phyloP scores from a whole-genome alignment of 805 yeast genomes.

The fission yeast (Schizosaccharomyces pombe) region DNA sequence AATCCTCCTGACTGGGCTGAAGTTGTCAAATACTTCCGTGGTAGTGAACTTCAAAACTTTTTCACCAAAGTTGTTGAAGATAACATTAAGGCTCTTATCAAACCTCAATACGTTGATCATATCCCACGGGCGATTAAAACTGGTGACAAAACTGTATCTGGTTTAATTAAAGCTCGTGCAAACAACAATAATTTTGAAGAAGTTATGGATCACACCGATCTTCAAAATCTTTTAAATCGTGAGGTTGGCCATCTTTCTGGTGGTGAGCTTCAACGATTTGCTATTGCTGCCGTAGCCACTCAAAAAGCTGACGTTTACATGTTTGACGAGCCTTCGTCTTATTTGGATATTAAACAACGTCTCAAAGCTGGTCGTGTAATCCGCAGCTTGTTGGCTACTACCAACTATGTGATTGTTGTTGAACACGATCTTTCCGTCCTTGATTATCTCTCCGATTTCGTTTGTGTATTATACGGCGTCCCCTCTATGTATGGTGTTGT shows the following conservation, averaged over 20 bases:
- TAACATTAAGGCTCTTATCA: slow-evolving; percentile 83
- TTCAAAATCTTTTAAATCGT: slow-evolving; percentile 54
- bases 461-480: slow-evolving; percentile 91
- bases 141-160: slow-evolving; percentile 67
- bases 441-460: slow-evolving; percentile 89
- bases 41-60: slow-evolving; percentile 89
- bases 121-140: slow-evolving; percentile 91
- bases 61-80: slow-evolving; percentile 87
- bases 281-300: slow-evolving; percentile 90
- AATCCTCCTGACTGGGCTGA: slow-evolving; percentile 97
- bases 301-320: slow-evolving; percentile 88
- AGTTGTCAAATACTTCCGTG: slow-evolving; percentile 74
- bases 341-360: slow-evolving; percentile 95
- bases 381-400: slow-evolving; percentile 54
- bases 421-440: slow-evolving; percentile 96
- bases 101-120: slow-evolving; percentile 96
- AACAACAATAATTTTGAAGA: slow-evolving; percentile 51
- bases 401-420: slow-evolving; percentile 70
- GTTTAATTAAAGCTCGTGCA: slow-evolving; percentile 47
- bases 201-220: slow-evolving; percentile 45
- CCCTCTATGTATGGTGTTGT: slow-evolving; percentile 98
- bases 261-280: slow-evolving; percentile 97
- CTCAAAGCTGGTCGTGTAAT: slow-evolving; percentile 89
- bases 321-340: slow-evolving; percentile 98
- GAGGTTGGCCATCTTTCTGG: slow-evolving; percentile 81